phyloP scores from a whole-genome alignment of 257 asterid genomes.

The Nyctanthes arbortristis region DNA sequence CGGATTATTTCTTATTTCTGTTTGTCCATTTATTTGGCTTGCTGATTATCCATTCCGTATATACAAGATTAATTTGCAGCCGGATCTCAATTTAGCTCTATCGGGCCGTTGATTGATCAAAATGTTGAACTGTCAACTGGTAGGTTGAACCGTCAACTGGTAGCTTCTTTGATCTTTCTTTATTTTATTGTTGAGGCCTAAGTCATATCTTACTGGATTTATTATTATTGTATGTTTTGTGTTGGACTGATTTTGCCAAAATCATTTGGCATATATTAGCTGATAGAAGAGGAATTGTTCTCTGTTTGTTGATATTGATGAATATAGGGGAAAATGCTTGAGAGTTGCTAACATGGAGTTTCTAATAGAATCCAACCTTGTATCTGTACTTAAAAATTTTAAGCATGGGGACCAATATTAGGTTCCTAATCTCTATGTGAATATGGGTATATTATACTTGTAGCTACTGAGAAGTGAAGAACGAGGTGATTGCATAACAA shows the following conservation, averaged over 20 bases:
- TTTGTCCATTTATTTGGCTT: background rate
- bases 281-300: background rate
- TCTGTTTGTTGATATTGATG: background rate
- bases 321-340: background rate
- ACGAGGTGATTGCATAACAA: background rate
- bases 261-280: background rate
- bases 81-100: background rate
- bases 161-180: too few relatives aligned
- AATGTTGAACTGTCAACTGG: background rate
- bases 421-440: background rate
- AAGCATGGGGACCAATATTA: background rate
- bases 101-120: constrained; percentile 6
- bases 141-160: too few relatives aligned
- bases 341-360: background rate
- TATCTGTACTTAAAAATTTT: background rate
- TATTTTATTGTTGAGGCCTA: background rate
- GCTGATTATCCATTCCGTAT: background rate
- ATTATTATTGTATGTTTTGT: background rate
- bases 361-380: background rate
- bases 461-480: background rate
- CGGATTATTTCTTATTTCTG: constrained; percentile 2
- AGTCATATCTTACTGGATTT: too few relatives aligned
- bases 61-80: background rate
- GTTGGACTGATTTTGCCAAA: background rate
- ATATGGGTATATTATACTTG: background rate